Evolutionary conservation across 2,329 filamentous ascomycete species (phyloP), one percentile per base, ranked within the genome.

Genomic region (Scedosporium aurantiacum): DNA sequence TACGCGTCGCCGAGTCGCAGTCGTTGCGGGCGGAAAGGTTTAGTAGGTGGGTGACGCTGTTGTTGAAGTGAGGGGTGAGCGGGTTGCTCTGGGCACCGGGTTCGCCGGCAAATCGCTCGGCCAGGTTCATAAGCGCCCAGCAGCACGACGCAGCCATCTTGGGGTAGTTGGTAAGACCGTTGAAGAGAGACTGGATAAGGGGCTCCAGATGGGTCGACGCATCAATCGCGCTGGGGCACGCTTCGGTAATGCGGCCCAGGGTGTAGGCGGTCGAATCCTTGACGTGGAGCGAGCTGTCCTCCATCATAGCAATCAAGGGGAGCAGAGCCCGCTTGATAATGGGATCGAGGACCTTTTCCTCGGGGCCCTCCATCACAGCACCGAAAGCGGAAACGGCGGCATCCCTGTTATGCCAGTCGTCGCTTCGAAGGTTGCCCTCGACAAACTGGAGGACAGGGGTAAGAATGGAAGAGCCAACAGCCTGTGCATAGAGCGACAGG

Each of bases 71-170:
- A 64, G 87, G 85, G 2, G 92, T 96, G 58, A 99, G 80, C 52
- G 91, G 83, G 77, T 97, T 99, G 68, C 87, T 79, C 50, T 79
- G 68, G 63, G 87, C 88, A 58, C 90, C 90, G 61, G 87, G 82
- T 61, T 97, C 92, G 62, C 91, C 91, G 32, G 91, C 90, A 72
- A 97, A 99, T 64, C 92, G 88, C 72, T 99, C 94, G 10, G 94
- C 93, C 71, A 99, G 79, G 76, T 97, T 99, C 90, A 99, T 97
- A 67, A 99, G 78, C 37, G 94, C 92, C 94, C 95, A 97, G 79
- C 94, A 99, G 85, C 94, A 97, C 32, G 94, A 99, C 61, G 91
- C 87, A 37, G 93, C 94, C 87, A 99, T 99, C 83, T 96, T 97
- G 63, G 91, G 88, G 72, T 89, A 94, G 77, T 89, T 93, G 63